A percentile compares a stretch with the other conserved stretches of the same genome.
These are phyloP conservation scores for Cladosporium velox DNA, from an alignment of 2,329 filamentous ascomycete species.

Conservation along the genomic window DNA sequence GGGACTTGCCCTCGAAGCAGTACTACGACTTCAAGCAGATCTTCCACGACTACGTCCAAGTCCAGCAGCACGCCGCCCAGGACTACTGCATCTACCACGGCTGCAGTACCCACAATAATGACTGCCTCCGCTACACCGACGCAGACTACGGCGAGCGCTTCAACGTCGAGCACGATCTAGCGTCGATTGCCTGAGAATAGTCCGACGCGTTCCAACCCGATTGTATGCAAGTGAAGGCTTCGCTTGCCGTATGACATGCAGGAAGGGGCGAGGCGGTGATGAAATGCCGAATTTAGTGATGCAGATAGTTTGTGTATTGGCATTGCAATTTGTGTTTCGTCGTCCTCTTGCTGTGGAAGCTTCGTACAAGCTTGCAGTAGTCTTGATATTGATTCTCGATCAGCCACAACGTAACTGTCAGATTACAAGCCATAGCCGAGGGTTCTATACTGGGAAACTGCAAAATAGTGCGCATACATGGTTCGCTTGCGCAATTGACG, in stretches of 20 bases:
- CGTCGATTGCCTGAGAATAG: not conserved
- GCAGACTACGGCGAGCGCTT: not conserved
- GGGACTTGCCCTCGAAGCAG: slow-evolving; percentile 15
- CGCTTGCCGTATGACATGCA: not conserved
- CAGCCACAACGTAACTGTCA: not conserved
- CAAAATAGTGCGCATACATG: not conserved
- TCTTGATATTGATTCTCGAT: not conserved
- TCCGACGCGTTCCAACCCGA: not conserved
- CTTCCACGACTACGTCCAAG: not conserved
- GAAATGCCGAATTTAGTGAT: not conserved
- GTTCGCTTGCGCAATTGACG: not conserved
- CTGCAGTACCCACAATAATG: not conserved
- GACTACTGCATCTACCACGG: slow-evolving; percentile 4
- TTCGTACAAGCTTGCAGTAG: not conserved
- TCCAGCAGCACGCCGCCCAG: slow-evolving; percentile 6
- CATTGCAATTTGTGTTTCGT: not conserved
- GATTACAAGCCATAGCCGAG: not conserved
- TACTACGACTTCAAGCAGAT: not conserved
- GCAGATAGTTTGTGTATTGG: not conserved
- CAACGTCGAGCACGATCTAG: not conserved
- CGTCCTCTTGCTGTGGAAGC: not conserved
- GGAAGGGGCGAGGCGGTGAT: not conserved
- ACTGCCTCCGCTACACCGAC: not conserved
- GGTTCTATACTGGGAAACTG: not conserved
- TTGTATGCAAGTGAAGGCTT: not conserved